These are phyloP conservation scores for Alternaria solani DNA, from an alignment of 2,329 filamentous ascomycete genomes.

Conservation along the genomic window DNA sequence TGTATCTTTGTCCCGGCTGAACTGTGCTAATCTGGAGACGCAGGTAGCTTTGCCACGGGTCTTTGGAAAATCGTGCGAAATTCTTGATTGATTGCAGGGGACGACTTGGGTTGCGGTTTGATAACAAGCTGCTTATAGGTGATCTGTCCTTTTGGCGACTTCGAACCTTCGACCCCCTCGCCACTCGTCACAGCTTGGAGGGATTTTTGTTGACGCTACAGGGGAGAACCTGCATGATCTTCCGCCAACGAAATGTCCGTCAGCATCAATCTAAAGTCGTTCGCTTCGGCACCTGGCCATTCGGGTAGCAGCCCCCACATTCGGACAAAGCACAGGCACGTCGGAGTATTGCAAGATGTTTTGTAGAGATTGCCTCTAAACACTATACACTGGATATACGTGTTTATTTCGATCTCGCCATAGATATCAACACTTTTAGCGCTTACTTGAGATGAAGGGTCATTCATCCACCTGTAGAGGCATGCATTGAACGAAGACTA, in stretches of 20 bases:
- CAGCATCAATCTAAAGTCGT: not conserved
- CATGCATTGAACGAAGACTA: not conserved
- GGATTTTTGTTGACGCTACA: not conserved
- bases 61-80: not conserved
- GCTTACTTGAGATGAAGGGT: not conserved
- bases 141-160: not conserved
- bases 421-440: not conserved
- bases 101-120: not conserved
- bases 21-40: slow-evolving; percentile 13
- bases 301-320: not conserved
- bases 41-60: not conserved
- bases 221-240: slow-evolving; percentile 15
- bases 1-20: slow-evolving; percentile 26
- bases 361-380: not conserved
- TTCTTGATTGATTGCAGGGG: slow-evolving; percentile 11
- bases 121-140: not conserved
- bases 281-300: not conserved
- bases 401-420: not conserved
- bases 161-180: not conserved
- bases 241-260: not conserved
- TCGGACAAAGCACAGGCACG: not conserved
- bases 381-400: not conserved
- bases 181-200: not conserved
- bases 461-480: not conserved
- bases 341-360: not conserved